Base-by-base conservation (phyloP, 2,329 filamentous ascomycete genomes). In the Epichloe bromicola region DNA sequence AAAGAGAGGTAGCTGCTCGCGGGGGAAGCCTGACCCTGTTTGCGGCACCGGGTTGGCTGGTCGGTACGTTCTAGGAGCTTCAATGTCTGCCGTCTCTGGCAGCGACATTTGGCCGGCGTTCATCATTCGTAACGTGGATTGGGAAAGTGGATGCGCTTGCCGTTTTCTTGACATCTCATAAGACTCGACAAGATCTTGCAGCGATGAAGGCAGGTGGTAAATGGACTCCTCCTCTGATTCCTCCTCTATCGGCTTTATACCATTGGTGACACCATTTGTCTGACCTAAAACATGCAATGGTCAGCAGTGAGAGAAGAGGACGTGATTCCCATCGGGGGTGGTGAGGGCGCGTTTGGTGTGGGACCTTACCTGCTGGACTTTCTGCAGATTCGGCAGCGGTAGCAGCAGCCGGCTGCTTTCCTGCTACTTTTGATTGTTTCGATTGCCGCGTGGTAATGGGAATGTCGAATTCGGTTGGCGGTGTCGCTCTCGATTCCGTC, bases 111-210 rank as follows among this genome's bases (percentile, higher is more conserved):
- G 83, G 26, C 89, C 94, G 12, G 83, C 75, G 34, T 79, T 78
- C 61, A 96, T 79, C 73, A 95, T 79, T 57, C 83, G 79, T 61
- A 88, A 75, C 48, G 87, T 81, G 41, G 82, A 74, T 36, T 82
- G 79, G 49, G 85, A 80, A 19, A 77, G 74, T 5, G 78, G 73
- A 15, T 79, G 74, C 49, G 76, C 70, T 23, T 79, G 76, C 34
- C 85, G 80, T 61, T 80, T 82, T 69, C 87, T 91, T 2, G 86
- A 87, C 14, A 82, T 77, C 65, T 97, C 90, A 62, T 90, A 96
- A 0, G 90, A 89, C 53, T 95, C 88, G 17, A 97, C 80, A 36
- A 98, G 74, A 64, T 98, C 93, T 61, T 89, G 86, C 50, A 98
- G 72, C 33, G 86, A 88, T 6, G 89, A 80, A 4, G 93, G 93